Percentiles rank a stretch among this genome's conserved stretches.
Evolutionary conservation across 306 rosid genomes (phyloP).

Genomic region (Cicer cuneatum): DNA sequence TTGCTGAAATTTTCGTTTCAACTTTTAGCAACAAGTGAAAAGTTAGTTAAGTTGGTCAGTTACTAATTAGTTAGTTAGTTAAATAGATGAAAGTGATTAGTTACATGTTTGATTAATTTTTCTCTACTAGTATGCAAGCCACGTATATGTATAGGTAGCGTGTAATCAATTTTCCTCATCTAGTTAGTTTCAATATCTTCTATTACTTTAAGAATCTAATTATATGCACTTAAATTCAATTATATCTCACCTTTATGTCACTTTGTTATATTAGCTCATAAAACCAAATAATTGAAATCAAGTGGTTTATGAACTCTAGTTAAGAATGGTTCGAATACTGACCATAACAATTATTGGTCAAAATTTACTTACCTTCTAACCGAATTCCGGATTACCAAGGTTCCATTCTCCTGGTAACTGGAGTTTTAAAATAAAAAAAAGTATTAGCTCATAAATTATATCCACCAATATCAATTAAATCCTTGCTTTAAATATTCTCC

Average conservation of each 20-base stretch:
- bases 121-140: not conserved
- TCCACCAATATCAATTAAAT: too few species aligned
- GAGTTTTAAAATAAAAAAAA: too few species aligned
- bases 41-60: conserved; percentile 26
- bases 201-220: not conserved
- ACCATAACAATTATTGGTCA: too few species aligned
- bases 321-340: too few species aligned
- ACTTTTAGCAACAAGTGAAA: not conserved
- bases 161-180: not conserved
- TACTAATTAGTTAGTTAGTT: conserved; percentile 11
- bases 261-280: too few species aligned
- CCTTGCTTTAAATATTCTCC: not conserved
- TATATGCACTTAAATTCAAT: not conserved
- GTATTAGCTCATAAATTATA: too few species aligned
- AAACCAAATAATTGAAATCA: too few species aligned
- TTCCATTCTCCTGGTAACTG: too few species aligned
- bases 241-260: too few species aligned
- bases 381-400: too few species aligned
- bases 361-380: too few species aligned
- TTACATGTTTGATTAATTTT: conserved; percentile 15
- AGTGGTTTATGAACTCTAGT: too few species aligned
- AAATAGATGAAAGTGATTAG: not conserved
- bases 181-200: conserved; percentile 3
- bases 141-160: conserved; percentile 11
- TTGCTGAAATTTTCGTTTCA: not conserved